Evolutionary conservation across 2,329 filamentous ascomycete species (phyloP), one percentile per base, ranked within the genome.

Genomic region (Microdochium trichocladiopsis): DNA sequence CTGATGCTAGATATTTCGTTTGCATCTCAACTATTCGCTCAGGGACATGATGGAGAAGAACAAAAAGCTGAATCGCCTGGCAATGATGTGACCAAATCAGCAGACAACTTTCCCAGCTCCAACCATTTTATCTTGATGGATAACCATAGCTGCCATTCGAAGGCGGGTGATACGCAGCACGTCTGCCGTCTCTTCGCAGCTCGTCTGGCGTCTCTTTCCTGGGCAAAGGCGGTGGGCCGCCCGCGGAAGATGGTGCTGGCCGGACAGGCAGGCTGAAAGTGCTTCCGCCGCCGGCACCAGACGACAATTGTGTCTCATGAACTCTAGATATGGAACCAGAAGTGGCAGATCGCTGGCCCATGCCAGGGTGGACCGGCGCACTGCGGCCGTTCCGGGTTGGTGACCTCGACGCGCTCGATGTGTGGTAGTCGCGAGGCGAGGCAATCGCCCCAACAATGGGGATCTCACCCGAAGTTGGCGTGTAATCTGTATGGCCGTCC

Each of bases 401-500:
- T 37, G 79, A 80, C 59, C 78, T 16, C 41, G 41, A 45, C 74
- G 61, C 69, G 75, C 56, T 73, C 68, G 58, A 68, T 59, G 55
- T 73, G 72, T 70, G 66, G 57, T 74, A 71, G 57, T 82, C 77
- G 60, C 73, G 73, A 52, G 80, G 80, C 37, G 78, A 79, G 56
- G 78, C 69, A 58, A 83, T 78, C 53, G 75, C 77, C 28, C 79
- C 78, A 50, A 74, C 78, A 55, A 89, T 82, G 37, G 84, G 84
- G 54, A 90, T 89, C 60, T 90, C 84, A 53, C 84, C 85, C 51
- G 86, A 87, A 11, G 84, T 87, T 28, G 87, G 85, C 18, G 84
- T 88, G 56, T 73, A 72, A 52, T 77, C 69, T 48, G 74, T 72
- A 52, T 60, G 63, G 50, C 73, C 70, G 51, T 74, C 74, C 48